Conservation (phyloP, 2,329 filamentous ascomycete species). For the Sordariomycetes sp. region DNA sequence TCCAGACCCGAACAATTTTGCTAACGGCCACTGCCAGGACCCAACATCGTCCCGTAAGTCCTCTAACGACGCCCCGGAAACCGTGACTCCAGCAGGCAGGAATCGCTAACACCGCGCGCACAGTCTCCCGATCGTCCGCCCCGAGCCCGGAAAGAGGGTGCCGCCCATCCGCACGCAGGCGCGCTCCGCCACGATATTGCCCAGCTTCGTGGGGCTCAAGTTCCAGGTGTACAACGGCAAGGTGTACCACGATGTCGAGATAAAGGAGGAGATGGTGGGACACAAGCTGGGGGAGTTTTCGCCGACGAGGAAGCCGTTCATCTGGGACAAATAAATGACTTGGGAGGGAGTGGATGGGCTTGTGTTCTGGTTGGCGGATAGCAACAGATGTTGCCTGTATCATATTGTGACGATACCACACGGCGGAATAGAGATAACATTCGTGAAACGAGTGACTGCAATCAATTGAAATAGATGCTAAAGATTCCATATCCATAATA, state of each 20-base stretch:
- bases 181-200: slow-evolving; percentile 78
- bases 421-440: not conserved
- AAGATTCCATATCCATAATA: not conserved
- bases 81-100: not conserved
- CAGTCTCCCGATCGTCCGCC: slow-evolving; percentile 54
- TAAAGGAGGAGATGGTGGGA: slow-evolving; percentile 94
- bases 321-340: slow-evolving; percentile 30
- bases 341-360: not conserved
- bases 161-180: slow-evolving; percentile 78
- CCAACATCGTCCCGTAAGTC: slow-evolving; percentile 43
- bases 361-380: not conserved
- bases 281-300: slow-evolving; percentile 92
- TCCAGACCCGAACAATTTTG: not conserved
- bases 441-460: not conserved
- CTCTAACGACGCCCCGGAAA: not conserved
- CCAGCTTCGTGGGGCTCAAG: slow-evolving; percentile 80
- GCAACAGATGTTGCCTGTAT: not conserved
- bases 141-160: slow-evolving; percentile 48
- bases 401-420: slow-evolving; percentile 4
- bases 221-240: slow-evolving; percentile 93
- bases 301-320: slow-evolving; percentile 48
- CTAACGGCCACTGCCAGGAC: slow-evolving; percentile 24
- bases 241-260: slow-evolving; percentile 67
- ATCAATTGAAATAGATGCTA: not conserved
- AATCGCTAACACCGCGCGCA: slow-evolving; percentile 1